Percentiles rank a stretch among this genome's conserved stretches.
phyloP scores from a whole-genome alignment of 1,284 basidiomycete species.

The Cryptococcus sp. region DNA sequence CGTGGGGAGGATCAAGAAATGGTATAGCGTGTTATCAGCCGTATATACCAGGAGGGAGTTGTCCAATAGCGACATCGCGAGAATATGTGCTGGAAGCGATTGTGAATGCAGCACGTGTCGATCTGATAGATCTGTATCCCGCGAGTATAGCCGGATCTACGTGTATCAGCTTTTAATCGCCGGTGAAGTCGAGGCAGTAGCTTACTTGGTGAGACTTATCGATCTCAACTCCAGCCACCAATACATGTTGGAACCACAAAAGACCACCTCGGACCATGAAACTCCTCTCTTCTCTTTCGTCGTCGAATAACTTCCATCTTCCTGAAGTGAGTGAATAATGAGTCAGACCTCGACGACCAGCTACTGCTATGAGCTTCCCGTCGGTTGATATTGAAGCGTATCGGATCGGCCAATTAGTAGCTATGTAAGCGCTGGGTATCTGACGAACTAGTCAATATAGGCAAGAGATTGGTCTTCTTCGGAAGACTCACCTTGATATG shows the following conservation, averaged over 20 bases:
- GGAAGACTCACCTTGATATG: conserved; percentile 67
- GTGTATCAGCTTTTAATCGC: neutral
- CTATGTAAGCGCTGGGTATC: conserved; percentile 81
- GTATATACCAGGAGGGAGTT: conserved; percentile 97
- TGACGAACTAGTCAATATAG: conserved; percentile 13
- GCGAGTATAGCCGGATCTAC: conserved; percentile 89
- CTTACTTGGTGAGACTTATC: conserved; percentile 68
- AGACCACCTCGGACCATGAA: conserved; percentile 88
- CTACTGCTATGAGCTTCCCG: conserved; percentile 86
- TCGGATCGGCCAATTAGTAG: conserved; percentile 89
- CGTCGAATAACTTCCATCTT: conserved; percentile 87
- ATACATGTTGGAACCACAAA: conserved; percentile 94
- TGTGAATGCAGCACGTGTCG: conserved; percentile 80
- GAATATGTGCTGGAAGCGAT: conserved; percentile 67
- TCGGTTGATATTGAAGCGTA: conserved; percentile 89
- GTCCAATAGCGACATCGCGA: conserved; percentile 86
- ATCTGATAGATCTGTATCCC: conserved; percentile 84
- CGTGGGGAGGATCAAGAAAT: conserved; percentile 87
- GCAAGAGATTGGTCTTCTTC: neutral
- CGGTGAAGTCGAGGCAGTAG: neutral
- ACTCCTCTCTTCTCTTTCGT: conserved; percentile 79
- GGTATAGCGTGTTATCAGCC: conserved; percentile 88
- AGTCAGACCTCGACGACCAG: conserved; percentile 82
- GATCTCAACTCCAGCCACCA: conserved; percentile 86
- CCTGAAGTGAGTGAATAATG: conserved; percentile 94